Evolutionary conservation across 257 asterid species (phyloP), one percentile per base, ranked within the genome.

Genomic region (Salvia hispanica): DNA sequence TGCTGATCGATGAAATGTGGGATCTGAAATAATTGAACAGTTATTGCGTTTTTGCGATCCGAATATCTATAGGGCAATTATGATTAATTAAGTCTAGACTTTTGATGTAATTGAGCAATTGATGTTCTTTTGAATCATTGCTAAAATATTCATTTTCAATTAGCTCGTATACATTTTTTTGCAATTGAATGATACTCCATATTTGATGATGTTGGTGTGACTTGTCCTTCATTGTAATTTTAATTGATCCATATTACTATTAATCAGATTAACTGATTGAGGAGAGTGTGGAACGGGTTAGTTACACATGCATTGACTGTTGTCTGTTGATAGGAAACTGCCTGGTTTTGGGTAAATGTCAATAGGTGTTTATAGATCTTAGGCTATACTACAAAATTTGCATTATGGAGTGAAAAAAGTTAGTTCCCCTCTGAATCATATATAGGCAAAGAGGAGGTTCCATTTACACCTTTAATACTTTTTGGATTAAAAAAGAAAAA

Each of bases 1-100:
- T 55, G 74, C 68, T 54, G 62, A 55, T 58, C 13, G 57, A 47
- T 60, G 68, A 18, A 57, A 63, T 21, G 43, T 76, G 37, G 74
- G 71, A 54, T 40, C 60, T 65, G 62, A 43, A 44, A 21, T 62
- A 5, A 55, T 62, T 43, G 18, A 28, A 54, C n/a, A 18, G 47
- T 59, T 48, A n/a, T 64, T 72, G 39, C 36, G 54, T 12, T 4
- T 63, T 40, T 43, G 16, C 43, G 39, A 56, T 68, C 33, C 0
- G 46, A 10, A 39, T 51, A 58, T 47, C 52, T 10, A 34, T 33
- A 21, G 12, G 50, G 4, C 5, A 1, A 16, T 16, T 7, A 1
- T 15, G 60, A 52, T 40, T 28, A 52, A 18, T 51, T 37, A 16
- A 4, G 43, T 51, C 47, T 21, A 6, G 14, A 43, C 9, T 6